phyloP scores from a whole-genome alignment of 805 yeast genomes.

The Starmera dryadoides region DNA sequence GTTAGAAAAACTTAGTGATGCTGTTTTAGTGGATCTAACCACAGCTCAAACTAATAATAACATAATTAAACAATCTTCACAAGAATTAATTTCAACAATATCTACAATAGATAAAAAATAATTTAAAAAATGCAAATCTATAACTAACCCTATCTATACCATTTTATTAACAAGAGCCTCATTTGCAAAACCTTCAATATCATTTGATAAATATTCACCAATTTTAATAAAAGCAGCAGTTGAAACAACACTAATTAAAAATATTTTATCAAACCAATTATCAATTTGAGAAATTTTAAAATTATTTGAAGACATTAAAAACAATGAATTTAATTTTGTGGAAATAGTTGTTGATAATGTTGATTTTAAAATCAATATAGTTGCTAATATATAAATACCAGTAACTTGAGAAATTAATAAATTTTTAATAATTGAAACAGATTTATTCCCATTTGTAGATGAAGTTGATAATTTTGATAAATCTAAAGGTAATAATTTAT shows the following conservation, averaged over 20 bases:
- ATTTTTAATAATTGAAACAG: constrained; percentile 32
- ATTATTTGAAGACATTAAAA: constrained; percentile 21
- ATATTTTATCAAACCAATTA: constrained; percentile 34
- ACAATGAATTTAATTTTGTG: constrained; percentile 22
- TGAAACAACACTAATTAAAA: constrained; percentile 22
- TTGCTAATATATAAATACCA: constrained; percentile 32
- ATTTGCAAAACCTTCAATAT: constrained; percentile 15
- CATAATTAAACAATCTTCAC: too few relatives aligned
- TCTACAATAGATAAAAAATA: too few relatives aligned
- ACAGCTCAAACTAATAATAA: too few relatives aligned
- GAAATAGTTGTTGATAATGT: constrained; percentile 28
- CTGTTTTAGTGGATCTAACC: too few relatives aligned
- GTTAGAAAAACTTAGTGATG: too few relatives aligned
- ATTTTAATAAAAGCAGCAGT: constrained; percentile 18
- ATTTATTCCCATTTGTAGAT: constrained; percentile 6
- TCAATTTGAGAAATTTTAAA: constrained; percentile 22
- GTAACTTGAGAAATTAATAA: constrained; percentile 28
- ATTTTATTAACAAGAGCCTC: constrained; percentile 7
- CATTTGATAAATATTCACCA: constrained; percentile 13
- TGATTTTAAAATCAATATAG: constrained; percentile 31
- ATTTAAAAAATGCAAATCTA: too few relatives aligned
- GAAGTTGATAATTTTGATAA: constrained; percentile 18
- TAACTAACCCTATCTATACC: constrained; percentile 3
- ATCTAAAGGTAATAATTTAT: constrained; percentile 28
- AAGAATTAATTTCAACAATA: too few relatives aligned